Evolutionary conservation across 148 eudicot genomes (phyloP), one percentile per base, ranked within the genome.

Genomic region (Nyssa sinensis): DNA sequence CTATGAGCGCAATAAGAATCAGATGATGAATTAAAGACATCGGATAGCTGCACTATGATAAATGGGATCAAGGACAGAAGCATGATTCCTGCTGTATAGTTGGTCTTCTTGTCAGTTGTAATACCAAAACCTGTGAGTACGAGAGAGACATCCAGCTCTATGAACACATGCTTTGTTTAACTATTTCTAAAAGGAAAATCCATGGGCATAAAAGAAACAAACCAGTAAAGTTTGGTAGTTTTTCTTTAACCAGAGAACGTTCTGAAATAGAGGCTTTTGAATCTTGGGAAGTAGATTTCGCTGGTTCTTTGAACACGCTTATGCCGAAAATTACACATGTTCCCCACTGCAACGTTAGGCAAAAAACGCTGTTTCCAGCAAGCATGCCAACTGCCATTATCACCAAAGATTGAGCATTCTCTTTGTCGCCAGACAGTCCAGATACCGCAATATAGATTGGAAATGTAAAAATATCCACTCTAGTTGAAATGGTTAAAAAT

Each of bases 261-360:
- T 30, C 49, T 61, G 79, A 74, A 74, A 53, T 60, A 25, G 75
- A 8, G 30, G 67, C 4, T 58, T 31, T 49, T 49, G 78, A 30
- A 34, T 63, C 28, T 49, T 17, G 41, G 34, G 62, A 37, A 67
- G 24, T 13, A 44, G 73, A 37, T 59, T n/a, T n/a, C n/a, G 69
- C 35, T 41, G 34, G 59, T 23, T 62, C 32, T 2, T 9, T 31
- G 39, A 80, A 25, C 7, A 37, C 31, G 9, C 30, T 77, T 39
- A 62, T 66, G 57, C 76, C 81, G 41, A 76, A 69, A 25, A 83
- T 80, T 11, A 83, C 78, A 33, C 83, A 77, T 14, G 80, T 70
- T 28, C 83, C 86, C 86, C 86, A 83, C 60, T 77, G 51, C 44
- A 83, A 16, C 7, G 86, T 83, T 28, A 83, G 81, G 12, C 32